Percentiles rank a stretch among this genome's conserved stretches.
Evolutionary conservation across 2,329 filamentous ascomycete species (phyloP).

Genomic region (Fusarium nisikadoi): DNA sequence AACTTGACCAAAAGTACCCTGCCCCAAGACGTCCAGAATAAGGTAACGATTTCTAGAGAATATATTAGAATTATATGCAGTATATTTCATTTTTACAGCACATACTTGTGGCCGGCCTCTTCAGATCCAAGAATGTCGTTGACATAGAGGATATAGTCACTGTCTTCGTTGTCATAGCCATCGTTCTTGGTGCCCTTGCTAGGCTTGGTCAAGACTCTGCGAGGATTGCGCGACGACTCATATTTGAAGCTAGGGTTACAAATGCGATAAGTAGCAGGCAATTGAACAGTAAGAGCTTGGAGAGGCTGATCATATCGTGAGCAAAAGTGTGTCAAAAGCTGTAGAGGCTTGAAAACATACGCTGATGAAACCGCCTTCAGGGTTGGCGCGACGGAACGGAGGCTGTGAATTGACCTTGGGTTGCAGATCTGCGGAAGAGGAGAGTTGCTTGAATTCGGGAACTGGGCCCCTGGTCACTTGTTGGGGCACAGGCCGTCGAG

Average conservation of each 20-base stretch:
- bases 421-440: slow-evolving; percentile 77
- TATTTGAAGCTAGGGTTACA: slow-evolving; percentile 99
- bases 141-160: slow-evolving; percentile 98
- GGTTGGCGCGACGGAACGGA: slow-evolving; percentile 90
- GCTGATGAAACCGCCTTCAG: slow-evolving; percentile 97
- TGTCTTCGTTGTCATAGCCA: slow-evolving; percentile 98
- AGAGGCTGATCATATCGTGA: slow-evolving; percentile 71
- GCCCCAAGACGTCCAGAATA: slow-evolving; percentile 94
- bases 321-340: background rate
- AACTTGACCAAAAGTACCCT: slow-evolving; percentile 98
- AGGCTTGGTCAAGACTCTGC: slow-evolving; percentile 94
- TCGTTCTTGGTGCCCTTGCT: slow-evolving; percentile 99
- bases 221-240: slow-evolving; percentile 95
- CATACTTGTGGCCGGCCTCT: slow-evolving; percentile 95
- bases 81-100: background rate
- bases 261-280: slow-evolving; percentile 96
- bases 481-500: slow-evolving; percentile 62
- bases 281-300: slow-evolving; percentile 91
- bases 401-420: slow-evolving; percentile 89
- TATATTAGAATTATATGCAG: slow-evolving; percentile 16
- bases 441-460: slow-evolving; percentile 86
- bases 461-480: slow-evolving; percentile 72
- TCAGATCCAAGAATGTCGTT: slow-evolving; percentile 98
- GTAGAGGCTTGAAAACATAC: slow-evolving; percentile 62
- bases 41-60: slow-evolving; percentile 86